Base-by-base conservation (phyloP, 768 basidiomycete genomes). In the Tulasnella sp. region DNA sequence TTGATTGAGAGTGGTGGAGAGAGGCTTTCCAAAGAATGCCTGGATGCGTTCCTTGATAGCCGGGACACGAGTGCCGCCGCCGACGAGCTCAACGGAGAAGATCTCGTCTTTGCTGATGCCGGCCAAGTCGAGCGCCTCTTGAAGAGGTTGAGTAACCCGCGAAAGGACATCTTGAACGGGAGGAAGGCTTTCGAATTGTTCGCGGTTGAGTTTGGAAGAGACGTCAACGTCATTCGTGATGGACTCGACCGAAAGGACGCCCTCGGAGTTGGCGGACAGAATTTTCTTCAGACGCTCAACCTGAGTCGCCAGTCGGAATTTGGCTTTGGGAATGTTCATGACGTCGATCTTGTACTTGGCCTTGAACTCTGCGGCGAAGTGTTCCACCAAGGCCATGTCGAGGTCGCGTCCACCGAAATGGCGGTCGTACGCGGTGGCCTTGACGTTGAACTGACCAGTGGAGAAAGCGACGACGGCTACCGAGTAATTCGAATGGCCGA, bases 341-440 rank as follows among this genome's bases (percentile, higher is more conserved):
- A 99, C 96, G 85, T 99, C 97, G 84, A 99, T 95, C 87, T 96
- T 98, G 91, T 99, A 98, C 85, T 98, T 98, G n/a, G 86, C 85
- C 87, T 96, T 93, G 92, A 99, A 98, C 86, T 98, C 94, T 39
- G 90, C 86, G 12, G 97, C 89, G 84, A 99, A 99, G 88, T 99
- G 91, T 82, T 91, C 85, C 52, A 98, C 90, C 82, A 99, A 92
- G 24, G 93, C 95, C 83, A 91, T 92, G 88, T 99, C 98, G 85
- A 99, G 93, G 86, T 99, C 95, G 77, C 97, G 94, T 46, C 98
- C 97, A 83, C 98, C 97, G 82, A 99, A 91, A 85, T 99, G 92
- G 80, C 91, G 91, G 84, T 98, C 96, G 86, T 93, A 98, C 4
- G 96, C 96, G 19, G 96, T 92, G 79, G 89, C 88, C 87, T 94